Base-by-base conservation (phyloP, 2,329 filamentous ascomycete species). In the Stromatinia cepivora region DNA sequence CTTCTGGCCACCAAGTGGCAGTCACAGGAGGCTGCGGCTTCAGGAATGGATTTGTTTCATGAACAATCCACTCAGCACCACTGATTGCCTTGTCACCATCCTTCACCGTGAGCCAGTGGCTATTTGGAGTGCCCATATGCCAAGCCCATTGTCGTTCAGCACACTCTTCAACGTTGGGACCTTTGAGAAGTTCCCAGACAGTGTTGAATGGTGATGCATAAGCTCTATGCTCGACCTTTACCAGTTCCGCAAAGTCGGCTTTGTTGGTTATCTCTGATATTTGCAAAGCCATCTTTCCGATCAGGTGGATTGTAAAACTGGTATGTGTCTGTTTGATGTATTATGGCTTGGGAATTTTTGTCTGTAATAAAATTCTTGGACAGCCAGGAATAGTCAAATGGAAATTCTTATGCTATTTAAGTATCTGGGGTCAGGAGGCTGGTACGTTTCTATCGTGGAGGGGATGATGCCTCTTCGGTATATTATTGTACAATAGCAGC, bases 111-210 rank as follows among this genome's bases (percentile, higher is more conserved):
- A 59, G 13, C 65, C 54, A 61, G 45, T 67, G 31, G 31, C 65
- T 67, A 36, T 52, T 39, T 22, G 54, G n/a, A 9, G 31, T 61
- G 3, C 17, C 15, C 50, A 10, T 22, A 20, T 67, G 45, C n/a
- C n/a, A 50, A 20, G 10, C 31, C 20, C 31, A 62, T 25, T 53
- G 22, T 31, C 45, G 3, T 42, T 52, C 66, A n/a, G 31, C 22
- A 45, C 34, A 61, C 22, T 61, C 56, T 15, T 61, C n/a, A 15
- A 52, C 42, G 15, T 5, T 31, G 4, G 25, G n/a, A 36, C 17
- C 46, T 62, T 62, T 61, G 4, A 62, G 48, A n/a, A 42, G 17
- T 62, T 62, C 45, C 66, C 45, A 67, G n/a, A 62, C 31, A 13
- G 11, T 48, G 22, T 67, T 52, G 13, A 13, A 17, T 52, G 66